A percentile compares a stretch with the other conserved stretches of the same genome.
These are phyloP conservation scores for Xylaria acuta DNA, from an alignment of 495 filamentous ascomycete species.

Conservation along the genomic window DNA sequence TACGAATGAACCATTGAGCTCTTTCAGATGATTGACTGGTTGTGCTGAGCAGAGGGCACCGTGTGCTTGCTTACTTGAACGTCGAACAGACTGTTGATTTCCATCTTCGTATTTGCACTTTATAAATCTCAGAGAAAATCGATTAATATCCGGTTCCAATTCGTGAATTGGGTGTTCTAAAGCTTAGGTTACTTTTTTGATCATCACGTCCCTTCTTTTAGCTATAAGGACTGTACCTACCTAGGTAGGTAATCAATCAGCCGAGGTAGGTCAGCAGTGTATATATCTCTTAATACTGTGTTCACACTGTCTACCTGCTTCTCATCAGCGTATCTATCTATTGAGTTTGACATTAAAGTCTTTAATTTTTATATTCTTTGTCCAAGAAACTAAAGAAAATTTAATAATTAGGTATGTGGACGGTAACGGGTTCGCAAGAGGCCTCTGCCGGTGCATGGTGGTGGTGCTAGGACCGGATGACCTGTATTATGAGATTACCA, in stretches of 20 bases:
- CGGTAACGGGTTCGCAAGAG: not conserved
- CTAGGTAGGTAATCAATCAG: not conserved
- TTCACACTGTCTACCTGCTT: not conserved
- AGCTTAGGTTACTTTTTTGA: not conserved
- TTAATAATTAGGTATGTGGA: not conserved
- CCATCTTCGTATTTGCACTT: slow-evolving; percentile 49
- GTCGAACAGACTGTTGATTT: slow-evolving; percentile 61
- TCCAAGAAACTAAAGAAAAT: not conserved
- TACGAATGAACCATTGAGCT: not conserved
- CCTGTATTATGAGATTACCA: not conserved
- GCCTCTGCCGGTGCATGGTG: not conserved
- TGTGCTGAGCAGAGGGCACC: slow-evolving; percentile 1
- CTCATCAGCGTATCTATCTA: not conserved
- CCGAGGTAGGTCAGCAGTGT: not conserved
- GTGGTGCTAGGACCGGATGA: not conserved
- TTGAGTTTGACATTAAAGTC: not conserved
- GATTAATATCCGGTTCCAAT: not conserved
- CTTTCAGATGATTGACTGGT: not conserved
- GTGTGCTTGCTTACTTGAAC: slow-evolving; percentile 57
- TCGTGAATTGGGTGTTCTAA: not conserved
- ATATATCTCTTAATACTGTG: not conserved
- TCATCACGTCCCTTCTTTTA: not conserved
- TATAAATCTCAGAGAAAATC: too few relatives aligned
- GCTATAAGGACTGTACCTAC: too few relatives aligned
- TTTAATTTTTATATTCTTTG: not conserved